Base-by-base conservation (phyloP, 345 rosid genomes). In the Physaria fendleri region DNA sequence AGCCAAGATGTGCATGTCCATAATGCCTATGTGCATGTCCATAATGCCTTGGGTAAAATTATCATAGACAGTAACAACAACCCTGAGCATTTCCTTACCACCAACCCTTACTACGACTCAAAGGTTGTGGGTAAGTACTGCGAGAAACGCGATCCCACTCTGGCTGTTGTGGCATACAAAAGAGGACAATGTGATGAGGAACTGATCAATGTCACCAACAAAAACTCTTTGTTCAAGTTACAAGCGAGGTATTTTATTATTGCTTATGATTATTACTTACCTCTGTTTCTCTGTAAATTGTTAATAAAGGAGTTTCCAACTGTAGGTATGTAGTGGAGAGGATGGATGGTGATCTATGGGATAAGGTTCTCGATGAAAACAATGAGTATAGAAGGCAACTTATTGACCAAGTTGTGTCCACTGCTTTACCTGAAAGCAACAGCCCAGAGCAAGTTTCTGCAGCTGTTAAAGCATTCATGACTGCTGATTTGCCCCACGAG, bases 291-390 rank as follows among this genome's bases (percentile, higher is more conserved):
- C 41, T 55, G 28, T 28, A 50, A 37, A 42, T 60, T 59, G 62
- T 59, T 79, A 27, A 77, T 44, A 32, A 63, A 18, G 30, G 35
- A 27, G 71, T 41, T 57, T 65, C 13, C 35, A 68, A 64, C 58
- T 66, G 22, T 76, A 91, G 98, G 74, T 94, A 94, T 68, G 99
- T 94, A 48, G 99, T 94, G 58, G 99, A 94, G 74, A 82, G 97
- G 79, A 94, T 94, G 97, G 97, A 94, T 74, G 84, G 50, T 41
- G 97, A 85, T 62, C 92, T 94, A n/a, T 94, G 99, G 99, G 99
- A 85, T 66, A 90, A 84, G 80, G 99, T 94, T 71, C 96, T 94
- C 37, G 73, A 71, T 54, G 90, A 95, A 20, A 93, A 76, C 44
- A 94, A 94, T 60, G 95, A 79, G 4, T 85, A 82, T 38, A 74